A percentile compares a stretch with the other conserved stretches of the same genome.
Evolutionary conservation across 2,329 filamentous ascomycete genomes (phyloP).

Genomic region (Trichophaea hybrida): DNA sequence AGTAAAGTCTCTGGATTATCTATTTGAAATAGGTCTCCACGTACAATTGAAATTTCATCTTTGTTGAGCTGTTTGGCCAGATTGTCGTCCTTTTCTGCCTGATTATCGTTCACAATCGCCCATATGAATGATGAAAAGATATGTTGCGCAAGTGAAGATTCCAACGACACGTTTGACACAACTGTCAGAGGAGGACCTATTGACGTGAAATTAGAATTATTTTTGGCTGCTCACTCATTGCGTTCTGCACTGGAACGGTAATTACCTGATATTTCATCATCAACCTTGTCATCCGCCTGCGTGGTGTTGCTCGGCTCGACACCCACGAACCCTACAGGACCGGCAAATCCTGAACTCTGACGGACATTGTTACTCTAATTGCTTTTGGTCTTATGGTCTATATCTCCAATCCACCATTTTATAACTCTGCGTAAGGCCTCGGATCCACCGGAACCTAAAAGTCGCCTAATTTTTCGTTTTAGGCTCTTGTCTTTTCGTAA

Average conservation of each 20-base stretch:
- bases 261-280: too few relatives aligned
- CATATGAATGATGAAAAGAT: constrained; percentile 29
- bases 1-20: constrained; percentile 11
- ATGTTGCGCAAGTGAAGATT: constrained; percentile 24
- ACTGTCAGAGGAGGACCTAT: too few relatives aligned
- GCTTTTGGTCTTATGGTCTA: too few relatives aligned
- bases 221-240: too few relatives aligned
- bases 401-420: background rate
- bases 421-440: background rate
- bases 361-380: background rate
- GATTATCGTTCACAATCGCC: too few relatives aligned
- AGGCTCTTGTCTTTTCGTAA: background rate
- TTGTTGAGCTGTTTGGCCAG: background rate
- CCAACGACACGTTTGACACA: constrained; percentile 13
- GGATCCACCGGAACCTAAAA: background rate
- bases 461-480: background rate
- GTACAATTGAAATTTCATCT: background rate
- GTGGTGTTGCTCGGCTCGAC: background rate
- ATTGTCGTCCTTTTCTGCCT: background rate
- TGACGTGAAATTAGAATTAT: too few relatives aligned
- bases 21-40: background rate
- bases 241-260: too few relatives aligned
- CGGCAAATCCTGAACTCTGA: background rate
- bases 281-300: too few relatives aligned
- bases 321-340: background rate